Conservation (phyloP, 73 alveolate species). For the Paramecium caudatum region DNA sequence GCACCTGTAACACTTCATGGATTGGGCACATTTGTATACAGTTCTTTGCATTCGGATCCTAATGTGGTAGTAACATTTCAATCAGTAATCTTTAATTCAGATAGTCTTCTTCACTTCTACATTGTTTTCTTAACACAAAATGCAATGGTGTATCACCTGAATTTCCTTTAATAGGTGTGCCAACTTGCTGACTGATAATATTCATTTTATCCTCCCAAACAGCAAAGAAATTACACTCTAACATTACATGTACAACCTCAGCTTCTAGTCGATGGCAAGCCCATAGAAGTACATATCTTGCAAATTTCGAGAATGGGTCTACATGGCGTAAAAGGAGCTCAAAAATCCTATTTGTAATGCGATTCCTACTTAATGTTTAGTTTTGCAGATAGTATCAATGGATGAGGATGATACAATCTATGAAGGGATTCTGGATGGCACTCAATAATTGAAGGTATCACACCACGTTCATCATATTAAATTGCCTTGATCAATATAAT, state of each 20-base stretch:
- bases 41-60: slow-evolving; percentile 12
- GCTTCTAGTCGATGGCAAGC: slow-evolving; percentile 7
- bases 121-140: background rate
- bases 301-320: background rate
- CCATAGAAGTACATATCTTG: slow-evolving; percentile 2
- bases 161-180: background rate
- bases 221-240: background rate
- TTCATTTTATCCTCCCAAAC: slow-evolving; percentile 13
- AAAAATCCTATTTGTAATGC: background rate
- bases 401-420: slow-evolving; percentile 10
- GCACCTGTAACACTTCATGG: slow-evolving; percentile 18
- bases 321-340: background rate
- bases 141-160: slow-evolving; percentile 56
- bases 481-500: slow-evolving; percentile 4
- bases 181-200: background rate
- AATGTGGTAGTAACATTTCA: background rate
- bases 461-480: background rate
- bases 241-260: background rate
- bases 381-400: slow-evolving; percentile 16
- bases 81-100: background rate
- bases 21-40: background rate
- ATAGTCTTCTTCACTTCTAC: background rate
- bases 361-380: slow-evolving; percentile 21
- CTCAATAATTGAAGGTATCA: background rate
- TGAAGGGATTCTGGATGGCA: background rate